Conservation (phyloP, 1,139 yeast species). For the Sugiyamaella castrensis region DNA sequence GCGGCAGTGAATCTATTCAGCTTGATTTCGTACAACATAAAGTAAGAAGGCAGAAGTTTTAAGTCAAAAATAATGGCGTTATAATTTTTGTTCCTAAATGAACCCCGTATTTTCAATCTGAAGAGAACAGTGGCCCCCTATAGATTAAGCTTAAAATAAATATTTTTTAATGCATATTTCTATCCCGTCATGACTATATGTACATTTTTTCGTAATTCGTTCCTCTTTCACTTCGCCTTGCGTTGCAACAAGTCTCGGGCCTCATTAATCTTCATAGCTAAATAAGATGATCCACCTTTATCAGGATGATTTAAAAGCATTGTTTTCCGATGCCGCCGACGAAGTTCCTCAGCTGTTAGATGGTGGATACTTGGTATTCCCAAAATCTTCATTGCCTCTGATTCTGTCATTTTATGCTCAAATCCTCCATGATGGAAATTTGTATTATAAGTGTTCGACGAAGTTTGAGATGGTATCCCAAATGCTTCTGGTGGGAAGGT, state of each 20-base stretch:
- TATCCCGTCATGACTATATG: too few relatives aligned
- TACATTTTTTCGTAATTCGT: too few relatives aligned
- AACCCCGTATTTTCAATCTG: too few relatives aligned
- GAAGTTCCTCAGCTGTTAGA: slow-evolving; percentile 40
- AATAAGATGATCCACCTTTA: slow-evolving; percentile 65
- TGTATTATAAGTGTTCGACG: slow-evolving; percentile 11
- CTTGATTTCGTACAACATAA: too few relatives aligned
- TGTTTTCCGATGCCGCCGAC: slow-evolving; percentile 55
- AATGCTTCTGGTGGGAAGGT: slow-evolving; percentile 37
- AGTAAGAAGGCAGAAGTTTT: too few relatives aligned
- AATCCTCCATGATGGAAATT: slow-evolving; percentile 37
- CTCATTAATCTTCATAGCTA: slow-evolving; percentile 72
- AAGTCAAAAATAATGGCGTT: too few relatives aligned
- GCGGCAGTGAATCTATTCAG: too few relatives aligned
- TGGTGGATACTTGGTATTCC: slow-evolving; percentile 29
- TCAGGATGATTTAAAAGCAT: slow-evolving; percentile 78
- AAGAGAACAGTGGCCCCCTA: too few relatives aligned
- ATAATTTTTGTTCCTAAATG: too few relatives aligned
- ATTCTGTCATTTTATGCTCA: slow-evolving; percentile 34
- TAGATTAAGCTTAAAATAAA: too few relatives aligned
- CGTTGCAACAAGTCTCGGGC: slow-evolving; percentile 63
- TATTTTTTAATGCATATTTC: too few relatives aligned
- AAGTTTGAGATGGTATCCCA: slow-evolving; percentile 24
- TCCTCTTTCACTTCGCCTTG: slow-evolving; percentile 1
- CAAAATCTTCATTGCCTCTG: slow-evolving; percentile 38